Percentiles rank a stretch among this genome's conserved stretches.
Conservation (phyloP, 2,329 filamentous ascomycete genomes). For the Byssochlamys sp. region DNA sequence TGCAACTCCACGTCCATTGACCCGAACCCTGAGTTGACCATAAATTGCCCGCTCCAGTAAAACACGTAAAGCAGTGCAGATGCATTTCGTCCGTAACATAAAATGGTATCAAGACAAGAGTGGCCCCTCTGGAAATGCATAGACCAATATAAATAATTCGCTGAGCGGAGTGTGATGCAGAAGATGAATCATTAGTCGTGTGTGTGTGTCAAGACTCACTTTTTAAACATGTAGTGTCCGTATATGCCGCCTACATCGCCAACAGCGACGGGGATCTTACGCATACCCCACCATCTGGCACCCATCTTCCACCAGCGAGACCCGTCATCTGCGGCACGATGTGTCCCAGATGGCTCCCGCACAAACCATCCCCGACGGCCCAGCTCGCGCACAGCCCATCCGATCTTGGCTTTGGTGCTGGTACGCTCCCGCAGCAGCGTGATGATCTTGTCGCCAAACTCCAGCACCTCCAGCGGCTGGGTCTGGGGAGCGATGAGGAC, state of each 20-base stretch:
- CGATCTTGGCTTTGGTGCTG: constrained; percentile 46
- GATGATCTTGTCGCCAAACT: constrained; percentile 61
- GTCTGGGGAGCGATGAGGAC: constrained; percentile 51
- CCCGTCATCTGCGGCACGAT: constrained; percentile 43
- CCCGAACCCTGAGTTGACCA: neutral
- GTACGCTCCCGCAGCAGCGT: constrained; percentile 54
- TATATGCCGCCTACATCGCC: constrained; percentile 51
- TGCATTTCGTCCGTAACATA: neutral
- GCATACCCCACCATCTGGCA: constrained; percentile 73
- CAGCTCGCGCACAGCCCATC: constrained; percentile 61
- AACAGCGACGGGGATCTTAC: constrained; percentile 51
- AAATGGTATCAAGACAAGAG: neutral
- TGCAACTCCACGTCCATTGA: neutral
- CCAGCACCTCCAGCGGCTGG: constrained; percentile 64
- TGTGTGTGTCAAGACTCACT: constrained; percentile 23
- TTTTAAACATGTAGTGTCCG: constrained; percentile 52
- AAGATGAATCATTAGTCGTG: neutral
- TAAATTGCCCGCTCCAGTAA: neutral
- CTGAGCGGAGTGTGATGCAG: neutral
- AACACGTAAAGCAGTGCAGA: neutral
- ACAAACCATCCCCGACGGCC: constrained; percentile 63
- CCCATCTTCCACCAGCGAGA: constrained; percentile 71
- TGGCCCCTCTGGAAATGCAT: neutral
- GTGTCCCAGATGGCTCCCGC: constrained; percentile 27
- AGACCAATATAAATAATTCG: neutral